Percentiles rank a stretch among this genome's conserved stretches.
These are phyloP conservation scores for Bryopsis sp. DNA, from an alignment of 139 green algal species.

Conservation along the genomic window DNA sequence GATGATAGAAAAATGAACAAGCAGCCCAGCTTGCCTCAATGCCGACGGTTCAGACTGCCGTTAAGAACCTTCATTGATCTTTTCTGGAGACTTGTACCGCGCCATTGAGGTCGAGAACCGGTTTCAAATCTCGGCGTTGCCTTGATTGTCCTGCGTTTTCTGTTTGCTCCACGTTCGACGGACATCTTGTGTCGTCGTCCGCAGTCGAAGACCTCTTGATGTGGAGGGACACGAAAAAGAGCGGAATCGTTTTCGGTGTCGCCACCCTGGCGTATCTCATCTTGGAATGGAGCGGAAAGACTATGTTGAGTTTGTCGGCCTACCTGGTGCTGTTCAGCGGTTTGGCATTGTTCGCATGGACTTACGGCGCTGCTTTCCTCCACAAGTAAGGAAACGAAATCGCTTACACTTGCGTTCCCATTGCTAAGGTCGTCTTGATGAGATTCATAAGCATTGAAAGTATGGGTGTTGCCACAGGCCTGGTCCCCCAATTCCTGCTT, in stretches of 20 bases:
- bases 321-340: neutral
- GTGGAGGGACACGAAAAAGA: constrained; percentile 37
- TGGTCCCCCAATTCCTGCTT: neutral
- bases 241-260: constrained; percentile 28
- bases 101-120: too few relatives aligned
- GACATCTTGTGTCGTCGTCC: too few relatives aligned
- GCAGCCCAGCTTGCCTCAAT: too few relatives aligned
- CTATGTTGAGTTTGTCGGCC: constrained; percentile 6
- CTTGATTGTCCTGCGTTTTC: too few relatives aligned
- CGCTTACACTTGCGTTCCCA: neutral
- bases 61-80: too few relatives aligned
- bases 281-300: constrained; percentile 25
- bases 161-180: too few relatives aligned
- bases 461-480: neutral
- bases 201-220: constrained; percentile 49
- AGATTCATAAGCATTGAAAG: too few relatives aligned
- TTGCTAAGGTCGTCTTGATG: neutral
- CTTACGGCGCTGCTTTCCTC: neutral
- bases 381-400: neutral
- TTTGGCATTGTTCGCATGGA: neutral
- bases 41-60: too few relatives aligned
- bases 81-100: too few relatives aligned
- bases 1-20: too few relatives aligned
- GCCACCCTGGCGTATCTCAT: constrained; percentile 33
- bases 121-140: too few relatives aligned